Base-by-base conservation (phyloP, 139 green algal species). In the Chlamydomonas sphaeroides region DNA sequence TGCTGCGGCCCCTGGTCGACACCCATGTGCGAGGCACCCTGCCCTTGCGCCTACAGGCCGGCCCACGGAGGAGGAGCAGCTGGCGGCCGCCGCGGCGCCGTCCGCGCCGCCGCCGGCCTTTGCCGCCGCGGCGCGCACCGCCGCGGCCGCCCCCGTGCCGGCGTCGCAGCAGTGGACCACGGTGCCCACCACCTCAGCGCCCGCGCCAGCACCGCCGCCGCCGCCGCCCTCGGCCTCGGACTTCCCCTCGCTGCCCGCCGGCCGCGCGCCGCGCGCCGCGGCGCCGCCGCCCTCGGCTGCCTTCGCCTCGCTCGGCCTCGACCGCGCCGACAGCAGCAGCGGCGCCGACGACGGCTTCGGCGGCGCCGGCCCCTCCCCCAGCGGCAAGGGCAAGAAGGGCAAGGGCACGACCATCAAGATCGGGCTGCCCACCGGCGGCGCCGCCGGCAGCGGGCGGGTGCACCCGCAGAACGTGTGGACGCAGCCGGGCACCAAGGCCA, bases 401-500 rank as follows among this genome's bases (percentile, higher is more conserved):
- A 83, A 82, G 51, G 70, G 70, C 25, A 86, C 42, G 39, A 74
- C 65, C 6, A 71, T 86, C 48, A 76, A 56, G 38, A 86, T 86
- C 21, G 80, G 80, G 5, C 51, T 80, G 42, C 62, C 56, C 5
- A 33, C 39, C 33, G 39, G 45, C 28, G 66, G 48, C 7, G 25
- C 56, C 53, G 57, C 14, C 1, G 49, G 33, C 25, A 36, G 26
- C 30, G 51, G 63, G 14, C 69, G 56, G 0, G 6, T 39, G 33
- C 39, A 78, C 61, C 80, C 80, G 8, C 81, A 72, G 53, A 86
- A 76, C 49, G 49, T 65, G 26, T 86, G 81, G 81, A 79, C 70
- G 42, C 78, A 85, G 67, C 61, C 59, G 30, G 45, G 28, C 21
- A 25, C 41, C 30, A 65, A 72, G 65, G 67, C 39, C 35, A 80